Evolutionary conservation across 139 green algal species (phyloP).

Genomic region (Coelastrella sp.): DNA sequence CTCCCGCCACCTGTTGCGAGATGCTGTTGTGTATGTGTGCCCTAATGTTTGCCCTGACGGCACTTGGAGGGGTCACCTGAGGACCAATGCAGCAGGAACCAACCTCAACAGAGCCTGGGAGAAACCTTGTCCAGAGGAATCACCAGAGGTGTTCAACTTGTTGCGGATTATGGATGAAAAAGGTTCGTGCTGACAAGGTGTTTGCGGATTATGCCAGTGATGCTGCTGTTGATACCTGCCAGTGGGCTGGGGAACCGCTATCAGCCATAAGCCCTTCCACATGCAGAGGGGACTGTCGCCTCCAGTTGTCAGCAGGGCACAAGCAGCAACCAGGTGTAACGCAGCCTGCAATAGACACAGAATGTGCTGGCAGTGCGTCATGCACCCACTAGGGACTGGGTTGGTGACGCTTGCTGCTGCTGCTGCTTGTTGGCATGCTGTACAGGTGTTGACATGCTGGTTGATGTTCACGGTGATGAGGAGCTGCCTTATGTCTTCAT

Average conservation of each 20-base stretch:
- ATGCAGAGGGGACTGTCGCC: no score
- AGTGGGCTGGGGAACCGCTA: no score
- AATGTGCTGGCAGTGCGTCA: no score
- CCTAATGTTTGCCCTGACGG: slow-evolving; percentile 76
- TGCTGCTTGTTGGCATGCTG: background rate
- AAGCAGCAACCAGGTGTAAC: no score
- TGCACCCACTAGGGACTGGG: no score
- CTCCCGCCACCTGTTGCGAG: slow-evolving; percentile 53
- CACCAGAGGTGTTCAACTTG: slow-evolving; percentile 71
- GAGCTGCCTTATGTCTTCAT: slow-evolving; percentile 83
- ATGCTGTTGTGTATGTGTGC: slow-evolving; percentile 76
- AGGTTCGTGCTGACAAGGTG: background rate
- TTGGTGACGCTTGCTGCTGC: no score
- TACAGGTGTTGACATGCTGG: slow-evolving; percentile 72
- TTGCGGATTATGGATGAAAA: slow-evolving; percentile 69
- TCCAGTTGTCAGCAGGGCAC: no score
- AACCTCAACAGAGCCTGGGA: slow-evolving; percentile 89
- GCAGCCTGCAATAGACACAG: no score
- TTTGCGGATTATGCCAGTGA: background rate
- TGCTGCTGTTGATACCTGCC: background rate
- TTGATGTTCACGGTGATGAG: slow-evolving; percentile 85
- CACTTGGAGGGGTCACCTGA: slow-evolving; percentile 58
- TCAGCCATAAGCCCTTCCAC: no score
- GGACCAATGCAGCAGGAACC: slow-evolving; percentile 83
- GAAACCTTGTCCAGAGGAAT: slow-evolving; percentile 54